Evolutionary conservation across 1,284 basidiomycete genomes (phyloP), one percentile per base, ranked within the genome.

Genomic region (Malassezia slooffiae): DNA sequence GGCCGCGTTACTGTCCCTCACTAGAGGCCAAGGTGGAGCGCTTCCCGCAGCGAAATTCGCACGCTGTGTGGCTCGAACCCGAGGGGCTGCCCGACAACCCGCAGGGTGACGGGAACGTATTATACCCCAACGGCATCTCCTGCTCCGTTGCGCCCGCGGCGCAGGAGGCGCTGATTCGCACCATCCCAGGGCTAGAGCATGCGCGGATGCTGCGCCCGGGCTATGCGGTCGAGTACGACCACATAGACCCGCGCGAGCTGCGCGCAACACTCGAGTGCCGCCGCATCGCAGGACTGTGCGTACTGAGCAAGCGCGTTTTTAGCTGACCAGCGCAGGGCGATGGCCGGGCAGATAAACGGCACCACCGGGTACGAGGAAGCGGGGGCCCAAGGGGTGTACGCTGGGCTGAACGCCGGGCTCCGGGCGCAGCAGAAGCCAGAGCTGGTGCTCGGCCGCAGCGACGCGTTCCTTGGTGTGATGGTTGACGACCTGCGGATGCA

Each of bases 361-460:
- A 90, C 86, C 0, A 90, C 86, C 1, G 86, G 86, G 1, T 90
- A 90, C 62, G 87, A 90, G 67, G 87, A 90, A 70, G 86, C 87
- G 2, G 85, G 83, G 1, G 84, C 84, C 1, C 86, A 90, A 63
- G 86, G 86, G 5, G 73, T 80, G 15, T 68, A 90, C 0, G 87
- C 86, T 0, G 86, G 86, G 1, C 80, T 85, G 43, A 90, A 90
- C 50, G 87, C 86, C 0, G 87, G 84, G 0, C 74, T 88, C 3
- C 72, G 78, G 4, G 80, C 82, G 2, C 72, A 74, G 4, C 70
- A 73, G 2, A 73, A 72, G 27, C 72, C 76, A 1, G 77, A 81
- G 0, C 70, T 90, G 17, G 60, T 79, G 3, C 63, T 90, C n/a
- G 79, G 79, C 3, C 78, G 86, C 17, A 83, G 85, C 5, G 83